Base-by-base conservation (phyloP, 2,329 filamentous ascomycete species). In the Aspergillus piperis region DNA sequence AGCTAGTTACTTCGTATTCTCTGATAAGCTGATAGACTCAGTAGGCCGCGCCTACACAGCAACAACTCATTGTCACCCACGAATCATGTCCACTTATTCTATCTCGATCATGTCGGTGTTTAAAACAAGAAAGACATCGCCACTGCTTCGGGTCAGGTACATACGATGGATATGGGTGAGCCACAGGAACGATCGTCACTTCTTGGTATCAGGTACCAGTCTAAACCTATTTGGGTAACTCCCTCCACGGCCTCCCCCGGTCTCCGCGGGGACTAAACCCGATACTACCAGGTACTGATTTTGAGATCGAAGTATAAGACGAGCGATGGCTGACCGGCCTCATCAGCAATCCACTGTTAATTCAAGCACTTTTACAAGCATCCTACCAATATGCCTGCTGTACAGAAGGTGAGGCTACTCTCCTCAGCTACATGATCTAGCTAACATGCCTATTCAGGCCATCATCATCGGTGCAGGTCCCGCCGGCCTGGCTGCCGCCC, bases 401-500 rank as follows among this genome's bases (percentile, higher is more conserved):
- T 36, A 4, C 15, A 36, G 7, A 55, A 55, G n/a, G 53, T 55
- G 4, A 11, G 53, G n/a, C 1, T 8, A 21, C 4, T 15, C 7
- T n/a, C 13, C 3, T 8, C 2, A 11, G 7, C 25, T 3, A 25
- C 6, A 21, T 30, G 8, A n/a, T 17, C 39, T n/a, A 21, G 8
- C 53, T 55, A 6, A 55, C 21, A 47, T n/a, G 21, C 5, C 15
- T 21, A 23, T 8, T 21, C n/a, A 65, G 63, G 63, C 53, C 19
- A 65, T 65, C 50, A 67, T 70, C 50, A 66, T 68, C 53, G 67
- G 68, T 15, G 64, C 57, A n/a, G 63, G 64, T 36, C 67, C 65
- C 27, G 60, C 64, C 11, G 68, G 67, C 32, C 64, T 70, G 15
- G 56, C 64, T 5, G 57, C 66, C 6, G 66, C 68, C 3, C 59